Percentiles rank a stretch among this genome's conserved stretches.
Evolutionary conservation across 495 filamentous ascomycete genomes (phyloP).

Genomic region (Neurospora sp.): DNA sequence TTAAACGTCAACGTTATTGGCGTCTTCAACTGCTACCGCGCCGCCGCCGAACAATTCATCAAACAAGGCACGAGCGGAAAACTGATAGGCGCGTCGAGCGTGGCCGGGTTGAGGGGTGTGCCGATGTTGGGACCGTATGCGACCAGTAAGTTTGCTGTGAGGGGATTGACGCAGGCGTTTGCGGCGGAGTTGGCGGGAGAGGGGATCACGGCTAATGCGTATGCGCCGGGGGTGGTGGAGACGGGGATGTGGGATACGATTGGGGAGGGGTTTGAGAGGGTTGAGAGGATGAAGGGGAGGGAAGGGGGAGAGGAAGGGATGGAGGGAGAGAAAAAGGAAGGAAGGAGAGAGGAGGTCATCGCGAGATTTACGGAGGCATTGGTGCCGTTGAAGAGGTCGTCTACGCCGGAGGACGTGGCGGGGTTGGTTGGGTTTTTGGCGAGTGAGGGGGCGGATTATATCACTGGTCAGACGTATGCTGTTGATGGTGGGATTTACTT

Average conservation of each 20-base stretch:
- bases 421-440: constrained; percentile 48
- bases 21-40: constrained; percentile 48
- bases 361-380: constrained; percentile 32
- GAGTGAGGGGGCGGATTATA: constrained; percentile 43
- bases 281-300: not conserved
- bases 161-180: constrained; percentile 47
- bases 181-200: constrained; percentile 48
- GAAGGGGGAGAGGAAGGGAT: not conserved
- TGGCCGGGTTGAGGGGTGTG: constrained; percentile 48
- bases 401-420: constrained; percentile 49
- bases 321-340: not conserved
- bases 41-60: constrained; percentile 46
- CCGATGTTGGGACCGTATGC: constrained; percentile 43
- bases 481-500: constrained; percentile 53
- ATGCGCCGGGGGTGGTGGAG: constrained; percentile 52
- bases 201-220: constrained; percentile 52
- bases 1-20: constrained; percentile 47
- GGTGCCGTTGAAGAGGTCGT: constrained; percentile 40
- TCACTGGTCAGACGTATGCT: constrained; percentile 53
- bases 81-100: constrained; percentile 44
- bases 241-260: constrained; percentile 54
- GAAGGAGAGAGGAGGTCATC: constrained; percentile 39
- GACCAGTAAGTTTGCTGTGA: constrained; percentile 51
- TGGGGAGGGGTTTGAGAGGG: constrained; percentile 38
- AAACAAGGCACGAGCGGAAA: constrained; percentile 39